Percentiles rank a stretch among this genome's conserved stretches.
phyloP scores from a whole-genome alignment of 495 filamentous ascomycete species.

The Glarea lozoyensis region DNA sequence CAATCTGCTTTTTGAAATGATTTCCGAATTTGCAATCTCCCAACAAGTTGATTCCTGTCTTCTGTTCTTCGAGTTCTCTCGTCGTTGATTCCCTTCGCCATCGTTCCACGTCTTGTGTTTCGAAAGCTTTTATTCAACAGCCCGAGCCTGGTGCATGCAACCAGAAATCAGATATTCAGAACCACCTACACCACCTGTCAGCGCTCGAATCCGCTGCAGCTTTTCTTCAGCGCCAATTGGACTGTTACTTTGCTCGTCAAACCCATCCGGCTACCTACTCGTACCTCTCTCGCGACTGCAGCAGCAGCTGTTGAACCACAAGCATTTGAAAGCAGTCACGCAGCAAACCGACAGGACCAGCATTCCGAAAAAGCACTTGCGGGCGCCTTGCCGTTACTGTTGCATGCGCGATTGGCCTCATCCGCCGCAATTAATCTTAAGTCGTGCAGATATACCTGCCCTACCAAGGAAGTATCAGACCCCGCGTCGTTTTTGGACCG shows the following conservation, averaged over 20 bases:
- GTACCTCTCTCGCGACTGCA: conserved; percentile 6
- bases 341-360: neutral
- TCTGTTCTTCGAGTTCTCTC: neutral
- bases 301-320: neutral
- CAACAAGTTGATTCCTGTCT: no score
- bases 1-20: no score
- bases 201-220: no score
- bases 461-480: conserved; percentile 7
- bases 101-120: no score
- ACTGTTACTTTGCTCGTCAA: no score
- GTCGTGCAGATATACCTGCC: conserved; percentile 2
- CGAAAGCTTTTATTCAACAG: neutral
- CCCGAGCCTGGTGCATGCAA: neutral
- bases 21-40: no score
- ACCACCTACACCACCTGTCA: conserved; percentile 2
- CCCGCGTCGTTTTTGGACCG: neutral
- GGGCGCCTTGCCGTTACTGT: neutral
- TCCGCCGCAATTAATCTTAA: neutral
- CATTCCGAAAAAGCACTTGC: neutral
- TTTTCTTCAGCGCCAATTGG: no score
- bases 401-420: conserved; percentile 1
- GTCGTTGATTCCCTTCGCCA: neutral
- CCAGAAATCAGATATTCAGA: neutral
- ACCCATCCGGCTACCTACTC: no score
- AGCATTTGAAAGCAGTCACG: no score